phyloP scores from a whole-genome alignment of 1,139 yeast species.

The Starmera stellimalicola region DNA sequence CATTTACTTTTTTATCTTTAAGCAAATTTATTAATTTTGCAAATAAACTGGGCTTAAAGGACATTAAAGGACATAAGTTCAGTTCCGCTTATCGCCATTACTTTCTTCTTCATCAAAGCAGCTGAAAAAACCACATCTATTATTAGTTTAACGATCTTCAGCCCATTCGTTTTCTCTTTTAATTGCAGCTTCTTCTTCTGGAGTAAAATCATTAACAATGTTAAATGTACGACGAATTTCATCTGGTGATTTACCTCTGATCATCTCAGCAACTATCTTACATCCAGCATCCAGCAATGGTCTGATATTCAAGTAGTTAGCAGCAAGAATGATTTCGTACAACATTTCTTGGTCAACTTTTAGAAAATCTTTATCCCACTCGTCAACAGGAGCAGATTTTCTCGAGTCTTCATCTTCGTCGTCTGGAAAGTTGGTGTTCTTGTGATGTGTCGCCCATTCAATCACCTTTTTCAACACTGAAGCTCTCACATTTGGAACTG shows the following conservation, averaged over 20 bases:
- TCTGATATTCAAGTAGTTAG: conserved; percentile 88
- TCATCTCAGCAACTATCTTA: conserved; percentile 97
- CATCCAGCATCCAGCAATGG: conserved; percentile 94
- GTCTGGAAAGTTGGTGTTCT: conserved; percentile 69
- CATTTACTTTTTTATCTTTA: too few relatives aligned
- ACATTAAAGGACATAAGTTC: too few relatives aligned
- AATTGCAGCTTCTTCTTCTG: conserved; percentile 97
- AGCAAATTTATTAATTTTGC: too few relatives aligned
- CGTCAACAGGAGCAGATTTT: conserved; percentile 78
- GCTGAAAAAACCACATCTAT: too few relatives aligned
- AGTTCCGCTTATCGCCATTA: too few relatives aligned
- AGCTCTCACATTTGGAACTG: conserved; percentile 84
- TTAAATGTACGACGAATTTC: conserved; percentile 95
- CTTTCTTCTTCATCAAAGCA: too few relatives aligned
- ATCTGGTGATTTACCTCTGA: conserved; percentile 90
- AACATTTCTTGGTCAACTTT: conserved; percentile 98
- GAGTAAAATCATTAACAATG: conserved; percentile 91
- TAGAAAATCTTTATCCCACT: conserved; percentile 94
- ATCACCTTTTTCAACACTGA: conserved; percentile 83
- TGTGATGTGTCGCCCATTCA: conserved; percentile 97
- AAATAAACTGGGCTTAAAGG: too few relatives aligned
- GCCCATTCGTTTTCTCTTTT: conserved; percentile 99
- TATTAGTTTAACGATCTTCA: conserved; percentile 75
- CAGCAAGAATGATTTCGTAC: conserved; percentile 91
- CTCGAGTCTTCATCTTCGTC: conserved; percentile 77